These are phyloP conservation scores for Alternaria hordeiaustralica DNA, from an alignment of 2,329 filamentous ascomycete genomes.

Conservation along the genomic window DNA sequence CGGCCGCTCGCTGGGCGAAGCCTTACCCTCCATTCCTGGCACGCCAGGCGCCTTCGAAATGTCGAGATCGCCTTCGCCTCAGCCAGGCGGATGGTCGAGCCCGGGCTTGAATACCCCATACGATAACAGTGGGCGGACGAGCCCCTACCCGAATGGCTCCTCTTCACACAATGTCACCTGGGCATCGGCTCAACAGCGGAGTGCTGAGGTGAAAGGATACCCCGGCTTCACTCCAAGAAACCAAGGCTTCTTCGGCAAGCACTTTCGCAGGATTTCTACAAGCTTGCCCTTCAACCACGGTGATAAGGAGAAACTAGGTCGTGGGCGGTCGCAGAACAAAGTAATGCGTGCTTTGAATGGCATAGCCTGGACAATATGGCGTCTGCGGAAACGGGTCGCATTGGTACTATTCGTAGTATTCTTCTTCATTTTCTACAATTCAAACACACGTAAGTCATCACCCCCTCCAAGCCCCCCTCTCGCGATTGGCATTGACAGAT, in stretches of 20 bases:
- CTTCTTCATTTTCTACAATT: constrained; percentile 69
- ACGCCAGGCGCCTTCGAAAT: constrained; percentile 59
- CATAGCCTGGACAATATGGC: constrained; percentile 64
- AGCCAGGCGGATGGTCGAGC: constrained; percentile 87
- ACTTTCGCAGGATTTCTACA: constrained; percentile 80
- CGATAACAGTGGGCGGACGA: constrained; percentile 69
- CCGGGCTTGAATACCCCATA: constrained; percentile 74
- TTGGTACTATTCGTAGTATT: constrained; percentile 66
- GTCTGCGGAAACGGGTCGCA: constrained; percentile 68
- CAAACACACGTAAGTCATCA: constrained; percentile 71
- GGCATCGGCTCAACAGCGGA: constrained; percentile 82
- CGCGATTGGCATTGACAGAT: constrained; percentile 13
- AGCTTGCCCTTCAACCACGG: constrained; percentile 73
- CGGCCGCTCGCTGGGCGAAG: constrained; percentile 40
- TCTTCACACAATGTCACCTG: constrained; percentile 69
- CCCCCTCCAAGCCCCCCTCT: neutral
- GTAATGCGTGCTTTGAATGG: constrained; percentile 43
- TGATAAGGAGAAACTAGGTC: constrained; percentile 79
- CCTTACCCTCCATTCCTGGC: constrained; percentile 47
- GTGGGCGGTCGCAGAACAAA: constrained; percentile 56
- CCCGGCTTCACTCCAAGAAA: constrained; percentile 81
- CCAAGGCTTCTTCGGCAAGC: constrained; percentile 84
- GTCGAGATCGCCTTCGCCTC: constrained; percentile 88
- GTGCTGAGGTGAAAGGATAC: constrained; percentile 74
- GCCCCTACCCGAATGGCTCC: constrained; percentile 63